These are phyloP conservation scores for Beauveria sp. DNA, from an alignment of 2,329 filamentous ascomycete genomes.

Conservation along the genomic window DNA sequence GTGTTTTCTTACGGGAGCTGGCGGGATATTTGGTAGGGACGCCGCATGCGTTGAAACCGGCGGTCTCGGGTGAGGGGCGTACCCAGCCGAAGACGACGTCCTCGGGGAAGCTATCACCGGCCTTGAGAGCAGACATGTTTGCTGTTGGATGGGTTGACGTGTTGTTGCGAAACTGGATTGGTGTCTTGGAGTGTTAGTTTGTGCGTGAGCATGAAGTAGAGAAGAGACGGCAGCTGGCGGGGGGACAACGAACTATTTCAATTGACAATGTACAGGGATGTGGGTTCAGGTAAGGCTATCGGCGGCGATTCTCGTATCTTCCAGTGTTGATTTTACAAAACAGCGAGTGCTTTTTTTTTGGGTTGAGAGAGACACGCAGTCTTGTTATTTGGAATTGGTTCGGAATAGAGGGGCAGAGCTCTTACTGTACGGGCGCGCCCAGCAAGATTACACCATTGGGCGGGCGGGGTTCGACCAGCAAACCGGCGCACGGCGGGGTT, in stretches of 20 bases:
- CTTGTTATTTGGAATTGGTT: constrained; percentile 6
- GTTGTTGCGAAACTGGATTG: constrained; percentile 1
- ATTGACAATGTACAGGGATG: neutral
- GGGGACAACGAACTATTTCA: neutral
- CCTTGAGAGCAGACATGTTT: constrained; percentile 59
- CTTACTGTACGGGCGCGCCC: neutral
- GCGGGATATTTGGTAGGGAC: constrained; percentile 72
- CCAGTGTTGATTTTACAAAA: neutral
- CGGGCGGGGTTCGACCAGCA: neutral
- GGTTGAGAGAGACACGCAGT: neutral
- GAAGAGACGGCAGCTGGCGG: neutral
- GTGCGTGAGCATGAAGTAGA: neutral
- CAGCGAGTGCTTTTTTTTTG: neutral
- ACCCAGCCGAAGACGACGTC: constrained; percentile 80
- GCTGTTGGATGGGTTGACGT: constrained; percentile 1
- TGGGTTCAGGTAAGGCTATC: neutral
- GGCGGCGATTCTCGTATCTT: neutral
- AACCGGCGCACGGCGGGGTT: constrained; percentile 4
- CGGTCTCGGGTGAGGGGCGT: constrained; percentile 62
- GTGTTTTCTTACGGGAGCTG: constrained; percentile 51
- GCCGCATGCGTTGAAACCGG: constrained; percentile 67
- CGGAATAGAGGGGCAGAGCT: constrained; percentile 5
- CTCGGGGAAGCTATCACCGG: constrained; percentile 76
- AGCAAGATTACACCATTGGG: neutral
- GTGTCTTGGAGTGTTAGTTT: neutral